A percentile compares a stretch with the other conserved stretches of the same genome.
Conservation (phyloP, 768 basidiomycete genomes). For the Lanmaoa pseudosensibilis region DNA sequence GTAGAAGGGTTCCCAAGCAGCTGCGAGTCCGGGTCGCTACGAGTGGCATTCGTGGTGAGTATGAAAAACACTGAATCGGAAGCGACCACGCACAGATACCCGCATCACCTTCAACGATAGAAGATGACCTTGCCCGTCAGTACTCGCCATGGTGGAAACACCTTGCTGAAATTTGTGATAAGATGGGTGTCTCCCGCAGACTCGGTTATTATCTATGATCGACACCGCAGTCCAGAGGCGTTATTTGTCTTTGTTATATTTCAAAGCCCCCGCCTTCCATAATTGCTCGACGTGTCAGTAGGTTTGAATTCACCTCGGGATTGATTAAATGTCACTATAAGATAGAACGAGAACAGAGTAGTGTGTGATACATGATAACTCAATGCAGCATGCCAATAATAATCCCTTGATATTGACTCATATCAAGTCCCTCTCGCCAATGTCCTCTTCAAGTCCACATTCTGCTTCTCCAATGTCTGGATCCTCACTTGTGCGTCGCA, state of each 20-base stretch:
- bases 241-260: conserved; percentile 29
- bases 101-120: conserved; percentile 87
- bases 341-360: neutral
- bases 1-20: conserved; percentile 85
- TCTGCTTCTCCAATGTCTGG: conserved; percentile 68
- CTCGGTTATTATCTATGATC: neutral
- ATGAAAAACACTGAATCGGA: neutral
- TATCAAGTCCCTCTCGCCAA: conserved; percentile 42
- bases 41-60: conserved; percentile 2
- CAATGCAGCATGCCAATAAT: neutral
- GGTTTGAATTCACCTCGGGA: too few relatives aligned
- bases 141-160: conserved; percentile 18
- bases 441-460: conserved; percentile 61
- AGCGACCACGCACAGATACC: conserved; percentile 64
- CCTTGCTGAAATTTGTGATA: too few relatives aligned
- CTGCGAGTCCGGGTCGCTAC: conserved; percentile 72
- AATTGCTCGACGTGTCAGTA: too few relatives aligned
- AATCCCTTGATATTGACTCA: neutral
- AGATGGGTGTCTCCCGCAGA: neutral
- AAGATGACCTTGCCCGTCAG: conserved; percentile 62
- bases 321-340: neutral
- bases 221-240: neutral
- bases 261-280: conserved; percentile 17
- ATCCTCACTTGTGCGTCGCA: conserved; percentile 64
- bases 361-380: neutral